These are phyloP conservation scores for Quillaja saponaria DNA, from an alignment of 306 rosid species.

Conservation along the genomic window DNA sequence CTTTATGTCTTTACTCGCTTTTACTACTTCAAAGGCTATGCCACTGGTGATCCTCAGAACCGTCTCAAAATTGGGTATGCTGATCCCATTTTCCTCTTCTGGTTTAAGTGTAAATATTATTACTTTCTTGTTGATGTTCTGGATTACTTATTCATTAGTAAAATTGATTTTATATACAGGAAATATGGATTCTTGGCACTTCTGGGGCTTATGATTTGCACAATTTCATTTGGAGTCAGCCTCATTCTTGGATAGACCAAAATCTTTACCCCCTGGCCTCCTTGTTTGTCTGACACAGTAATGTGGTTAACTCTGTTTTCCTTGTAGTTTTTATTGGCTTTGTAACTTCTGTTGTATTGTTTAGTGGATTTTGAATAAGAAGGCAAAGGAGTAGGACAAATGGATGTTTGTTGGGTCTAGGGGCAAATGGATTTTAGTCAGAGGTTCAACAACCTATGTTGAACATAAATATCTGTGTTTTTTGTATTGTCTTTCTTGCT, in stretches of 20 bases:
- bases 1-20: slow-evolving; percentile 52
- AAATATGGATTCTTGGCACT: slow-evolving; percentile 44
- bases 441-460: too few relatives aligned
- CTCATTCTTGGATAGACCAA: slow-evolving; percentile 35
- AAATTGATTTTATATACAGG: slow-evolving; percentile 31
- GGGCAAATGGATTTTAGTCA: too few relatives aligned
- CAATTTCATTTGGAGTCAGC: slow-evolving; percentile 57
- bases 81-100: neutral
- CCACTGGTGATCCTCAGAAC: slow-evolving; percentile 72
- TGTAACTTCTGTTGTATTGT: too few relatives aligned
- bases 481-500: too few relatives aligned
- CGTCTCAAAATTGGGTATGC: slow-evolving; percentile 68
- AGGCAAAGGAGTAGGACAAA: too few relatives aligned
- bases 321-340: too few relatives aligned
- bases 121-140: slow-evolving; percentile 13
- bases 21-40: slow-evolving; percentile 78
- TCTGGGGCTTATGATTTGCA: slow-evolving; percentile 53
- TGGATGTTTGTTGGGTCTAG: too few relatives aligned
- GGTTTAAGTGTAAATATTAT: neutral
- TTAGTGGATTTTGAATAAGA: too few relatives aligned
- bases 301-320: neutral
- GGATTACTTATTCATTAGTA: too few relatives aligned
- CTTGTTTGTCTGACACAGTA: too few relatives aligned
- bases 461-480: too few relatives aligned
- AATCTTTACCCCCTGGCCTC: neutral